Base-by-base conservation (phyloP, 805 yeast genomes). In the Pichia manshurica region DNA sequence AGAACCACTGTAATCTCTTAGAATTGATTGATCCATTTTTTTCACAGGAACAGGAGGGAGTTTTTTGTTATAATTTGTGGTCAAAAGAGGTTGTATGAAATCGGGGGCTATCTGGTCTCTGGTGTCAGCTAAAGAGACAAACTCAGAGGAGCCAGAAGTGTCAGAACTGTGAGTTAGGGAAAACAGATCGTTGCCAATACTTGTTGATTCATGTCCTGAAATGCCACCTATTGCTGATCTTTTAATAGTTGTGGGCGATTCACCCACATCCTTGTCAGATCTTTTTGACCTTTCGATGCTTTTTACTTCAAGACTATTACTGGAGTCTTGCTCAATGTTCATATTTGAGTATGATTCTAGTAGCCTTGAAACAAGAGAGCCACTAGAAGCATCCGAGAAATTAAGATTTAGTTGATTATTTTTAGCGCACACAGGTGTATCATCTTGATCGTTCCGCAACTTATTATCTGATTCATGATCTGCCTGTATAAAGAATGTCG, bases 41-140 rank as follows among this genome's bases (percentile, higher is more conserved):
- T 56, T 59, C 5, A 58, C 56, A 2, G 66, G 64, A 17, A 57
- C 41, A 13, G 53, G 44, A 13, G 63, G 61, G 9, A 58, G 34
- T 29, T 32, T 17, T n/a, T 32, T 28, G 36, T 46, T 42, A 21
- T 35, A 49, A 7, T 28, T 40, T 4, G 13, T 25, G 12, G 48
- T 47, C 15, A 19, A 21, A 19, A 52, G 21, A 6, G 22, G 9
- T 15, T 33, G 8, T 13, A 7, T 2, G n/a, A 10, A 33, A n/a
- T 33, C 12, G n/a, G 4, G 8, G n/a, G 2, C 13, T 29, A 13
- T 29, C 13, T 42, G 12, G 23, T 36, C 15, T 12, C 20, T 16
- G 6, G 39, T 29, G 7, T 16, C 23, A 21, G 39, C 32, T 17
- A 15, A 33, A 19, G 2, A 10, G 17, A 44, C 41, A 29, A 46